Conservation (phyloP, 345 rosid species). For the Hibiscus syriacus region DNA sequence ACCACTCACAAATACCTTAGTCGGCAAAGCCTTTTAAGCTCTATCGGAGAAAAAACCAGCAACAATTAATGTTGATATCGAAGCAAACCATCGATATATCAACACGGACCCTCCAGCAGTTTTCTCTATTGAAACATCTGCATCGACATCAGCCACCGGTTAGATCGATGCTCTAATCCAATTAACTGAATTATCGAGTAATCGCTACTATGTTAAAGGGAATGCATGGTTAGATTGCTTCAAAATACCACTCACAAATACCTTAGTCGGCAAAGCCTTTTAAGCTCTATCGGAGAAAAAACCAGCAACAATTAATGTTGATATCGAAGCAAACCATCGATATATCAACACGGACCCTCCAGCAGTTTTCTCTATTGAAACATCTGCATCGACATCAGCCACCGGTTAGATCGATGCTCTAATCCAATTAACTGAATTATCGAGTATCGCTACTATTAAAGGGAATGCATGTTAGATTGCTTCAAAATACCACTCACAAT, state of each 20-base stretch:
- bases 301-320: constrained; percentile 1
- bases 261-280: constrained; percentile 28
- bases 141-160: constrained; percentile 28
- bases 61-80: neutral
- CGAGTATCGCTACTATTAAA: too few relatives aligned
- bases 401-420: constrained; percentile 18
- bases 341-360: constrained; percentile 19
- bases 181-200: constrained; percentile 2
- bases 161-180: constrained; percentile 9
- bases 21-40: constrained; percentile 26
- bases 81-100: constrained; percentile 19
- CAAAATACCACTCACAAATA: constrained; percentile 34
- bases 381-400: constrained; percentile 29
- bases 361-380: constrained; percentile 12
- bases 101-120: constrained; percentile 17
- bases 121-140: constrained; percentile 19
- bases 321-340: constrained; percentile 14
- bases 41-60: constrained; percentile 17
- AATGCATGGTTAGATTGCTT: constrained; percentile 30
- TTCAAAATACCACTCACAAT: too few relatives aligned
- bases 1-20: constrained; percentile 25
- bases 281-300: constrained; percentile 13
- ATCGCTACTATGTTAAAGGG: neutral
- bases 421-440: constrained; percentile 2
- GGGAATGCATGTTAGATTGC: too few relatives aligned